Evolutionary conservation across 2,329 filamentous ascomycete species (phyloP), one percentile per base, ranked within the genome.

Genomic region (Aulographum hederae): DNA sequence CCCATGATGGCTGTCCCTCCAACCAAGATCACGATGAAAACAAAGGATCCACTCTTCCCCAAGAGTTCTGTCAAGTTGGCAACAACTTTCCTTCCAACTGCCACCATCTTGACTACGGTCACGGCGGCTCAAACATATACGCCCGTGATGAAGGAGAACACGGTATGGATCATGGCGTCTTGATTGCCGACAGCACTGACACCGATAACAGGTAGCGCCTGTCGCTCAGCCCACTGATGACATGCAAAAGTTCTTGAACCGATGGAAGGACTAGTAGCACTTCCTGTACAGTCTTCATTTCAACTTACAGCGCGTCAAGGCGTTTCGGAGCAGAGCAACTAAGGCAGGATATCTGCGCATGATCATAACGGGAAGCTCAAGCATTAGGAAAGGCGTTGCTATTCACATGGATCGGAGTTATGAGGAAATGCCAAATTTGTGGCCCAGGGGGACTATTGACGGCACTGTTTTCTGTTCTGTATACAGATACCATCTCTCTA

Each of bases 181-280:
- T 29, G 26, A 26, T 13, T 28, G 12, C 6, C 18, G 26, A 38
- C 37, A 27, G 30, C 26, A 13, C 21, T 18, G 29, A 34, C 35
- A n/a, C 6, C 21, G 30, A 18, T 13, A 30, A 34, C 41, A 73
- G 69, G 65, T 60, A 40, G 54, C 67, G n/a, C 52, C 68, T 11
- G 63, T 63, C 30, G 49, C 58, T 25, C 51, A 54, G 38, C 63
- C 62, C 10, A 55, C 58, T 32, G 51, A 60, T 32, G 63, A 68
- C 34, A 69, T 70, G 64, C 58, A 61, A 30, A 65, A 61, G 41
- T 72, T 63, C 46, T 46, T 73, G 37, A 61, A 61, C 30, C 54
- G 67, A 39, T 73, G 68, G 67, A 66, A 65, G 48, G 67, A 73
- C 49, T 73, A n/a, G n/a, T n/a, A n/a, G n/a, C n/a, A n/a, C n/a